Base-by-base conservation (phyloP, 106 monocot species). In the Alisma plantagoaquatica region DNA sequence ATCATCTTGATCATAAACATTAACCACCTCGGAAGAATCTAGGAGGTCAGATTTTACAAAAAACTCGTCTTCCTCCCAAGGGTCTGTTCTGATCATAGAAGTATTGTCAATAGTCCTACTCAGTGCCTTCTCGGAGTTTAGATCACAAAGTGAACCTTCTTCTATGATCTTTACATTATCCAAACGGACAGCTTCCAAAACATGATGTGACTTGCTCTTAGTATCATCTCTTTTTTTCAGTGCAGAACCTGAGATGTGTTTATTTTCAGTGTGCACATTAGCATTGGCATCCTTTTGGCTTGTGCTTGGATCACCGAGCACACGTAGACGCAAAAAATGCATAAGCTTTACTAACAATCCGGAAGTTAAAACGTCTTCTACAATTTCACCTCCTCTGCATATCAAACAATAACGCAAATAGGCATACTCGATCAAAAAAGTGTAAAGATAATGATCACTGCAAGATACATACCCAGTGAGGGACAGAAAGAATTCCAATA, bases 341-440 rank as follows among this genome's bases (percentile, higher is more conserved):
- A 96, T 96, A 25, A 89, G 76, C 65, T 89, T 96, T 41, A 70
- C 76, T 18, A 89, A 82, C 49, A 96, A 59, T n/a, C 88, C 89
- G 57, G 70, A 78, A 23, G 73, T 81, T 42, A 96, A 60, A 12
- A 81, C 67, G 57, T 89, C 80, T 74, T 96, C 96, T 19, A 96
- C 89, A 56, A 89, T 56, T 59, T 81, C 73, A 33, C 63, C 44
- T 43, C 81, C 84, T 24, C 96, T 96, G 73, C 60, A 69, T 16
- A 66, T 67, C 41, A 14, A 50, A 0, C 25, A 15, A 46, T 22
- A 4, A 43, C 9, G 31, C 10, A 53, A 44, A 25, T 15, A 58
- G 23, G 30, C 24, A 46, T 51, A 51, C 62, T 45, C 3, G 42
- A 16, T 23, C 33, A 6, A 12, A 19, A 10, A 18, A 4, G 26